Base-by-base conservation (phyloP, 2,329 filamentous ascomycete species). In the Ceratocystis papillata region DNA sequence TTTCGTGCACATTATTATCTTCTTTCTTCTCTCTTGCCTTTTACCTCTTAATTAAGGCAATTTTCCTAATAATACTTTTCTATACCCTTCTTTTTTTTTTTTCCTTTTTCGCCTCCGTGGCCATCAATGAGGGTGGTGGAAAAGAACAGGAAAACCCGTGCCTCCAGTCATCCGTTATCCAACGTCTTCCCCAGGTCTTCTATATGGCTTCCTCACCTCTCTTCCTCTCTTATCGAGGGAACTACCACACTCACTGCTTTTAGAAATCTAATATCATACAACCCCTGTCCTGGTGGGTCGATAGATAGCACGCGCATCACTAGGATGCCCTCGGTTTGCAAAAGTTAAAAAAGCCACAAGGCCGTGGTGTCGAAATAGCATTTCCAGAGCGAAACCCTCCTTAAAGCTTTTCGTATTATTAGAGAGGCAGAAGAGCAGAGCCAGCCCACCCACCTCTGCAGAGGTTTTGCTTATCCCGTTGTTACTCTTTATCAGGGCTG, bases 281-380 rank as follows among this genome's bases (percentile, higher is more conserved):
- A 57, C 5, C 53, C 53, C 28, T 37, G 28, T 37, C 8, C 0
- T 17, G 22, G 53, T 57, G 53, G 25, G 53, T 33, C 53, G 1
- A 33, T 33, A 57, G 53, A 57, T 30, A 33, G 28, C 53, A 57
- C 53, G 53, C 30, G 28, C 53, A 15, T 30, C 8, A 20, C 53
- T 5, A 37, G 53, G 53, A 17, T 57, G 20, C 22, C 25, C 53
- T 28, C 25, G 28, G 25, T 22, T 28, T 2, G 53, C 53, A 4
- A 57, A 57, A n/a, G 53, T n/a, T 33, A 57, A 57, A 57, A 57
- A 57, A 57, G 53, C 22, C 25, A 22, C 22, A 57, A 5, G 22
- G 25, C 22, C 22, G 53, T 22, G 25, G 53, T 57, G 53, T 57
- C 30, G 25, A 57, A 57, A 33, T 33, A 33, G 53, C 25, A 57